A percentile compares a stretch with the other conserved stretches of the same genome.
Evolutionary conservation across 2,329 filamentous ascomycete species (phyloP).

Genomic region (Fusarium sp.): DNA sequence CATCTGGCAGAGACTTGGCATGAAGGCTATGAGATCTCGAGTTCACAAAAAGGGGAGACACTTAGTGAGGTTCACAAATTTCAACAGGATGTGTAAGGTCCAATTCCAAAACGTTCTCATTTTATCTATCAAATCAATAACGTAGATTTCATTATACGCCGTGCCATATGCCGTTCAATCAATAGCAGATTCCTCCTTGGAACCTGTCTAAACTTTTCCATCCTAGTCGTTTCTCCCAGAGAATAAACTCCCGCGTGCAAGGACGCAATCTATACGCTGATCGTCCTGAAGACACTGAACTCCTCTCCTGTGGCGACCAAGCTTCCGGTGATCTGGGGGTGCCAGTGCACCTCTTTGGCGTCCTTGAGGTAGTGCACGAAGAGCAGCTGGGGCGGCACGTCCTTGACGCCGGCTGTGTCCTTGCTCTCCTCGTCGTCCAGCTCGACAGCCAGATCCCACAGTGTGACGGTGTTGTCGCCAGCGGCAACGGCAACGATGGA

Average conservation of each 20-base stretch:
- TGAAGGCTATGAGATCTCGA: background rate
- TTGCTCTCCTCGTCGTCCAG: slow-evolving; percentile 96
- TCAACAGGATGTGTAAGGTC: background rate
- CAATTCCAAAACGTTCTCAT: slow-evolving; percentile 17
- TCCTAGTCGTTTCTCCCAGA: slow-evolving; percentile 6
- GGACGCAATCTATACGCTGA: slow-evolving; percentile 72
- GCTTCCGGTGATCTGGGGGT: slow-evolving; percentile 91
- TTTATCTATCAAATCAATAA: slow-evolving; percentile 39
- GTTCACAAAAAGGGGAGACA: background rate
- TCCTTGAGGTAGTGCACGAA: slow-evolving; percentile 97
- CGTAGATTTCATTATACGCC: slow-evolving; percentile 40
- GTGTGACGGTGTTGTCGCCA: slow-evolving; percentile 91
- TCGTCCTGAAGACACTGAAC: slow-evolving; percentile 88
- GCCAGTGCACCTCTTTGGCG: slow-evolving; percentile 97
- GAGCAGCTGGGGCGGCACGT: slow-evolving; percentile 92
- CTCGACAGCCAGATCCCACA: slow-evolving; percentile 98
- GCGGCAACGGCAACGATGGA: slow-evolving; percentile 93
- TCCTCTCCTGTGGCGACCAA: slow-evolving; percentile 90
- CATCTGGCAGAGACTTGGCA: background rate
- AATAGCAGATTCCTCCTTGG: slow-evolving; percentile 30
- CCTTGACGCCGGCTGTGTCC: slow-evolving; percentile 86
- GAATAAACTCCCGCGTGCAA: background rate
- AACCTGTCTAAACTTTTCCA: slow-evolving; percentile 31
- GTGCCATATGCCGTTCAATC: slow-evolving; percentile 43
- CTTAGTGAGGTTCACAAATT: background rate